Evolutionary conservation across 352 stramenopile genomes (phyloP), one percentile per base, ranked within the genome.

Genomic region (Pythium aristosporum): DNA sequence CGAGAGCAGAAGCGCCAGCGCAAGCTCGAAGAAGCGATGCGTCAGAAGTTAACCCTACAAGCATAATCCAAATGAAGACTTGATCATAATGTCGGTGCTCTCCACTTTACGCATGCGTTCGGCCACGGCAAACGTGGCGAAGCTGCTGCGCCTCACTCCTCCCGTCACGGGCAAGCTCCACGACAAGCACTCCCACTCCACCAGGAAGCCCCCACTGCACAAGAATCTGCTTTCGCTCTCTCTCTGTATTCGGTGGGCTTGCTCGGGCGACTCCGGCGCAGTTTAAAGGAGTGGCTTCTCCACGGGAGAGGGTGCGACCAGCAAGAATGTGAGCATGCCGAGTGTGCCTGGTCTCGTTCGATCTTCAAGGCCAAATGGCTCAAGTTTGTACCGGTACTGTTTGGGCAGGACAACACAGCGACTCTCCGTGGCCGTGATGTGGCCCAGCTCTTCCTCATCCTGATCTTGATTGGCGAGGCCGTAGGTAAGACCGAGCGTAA

Each of bases 331-430:
- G 6, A 79, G 28, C 47, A 79, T 74, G 23, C 73, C 71, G 25
- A 60, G 48, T 11, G 61, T 53, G 12, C 68, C 65, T 1, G 44
- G 60, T 42, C 61, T 71, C 21, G 61, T 57, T 2, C 36, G 23
- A 36, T 79, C 72, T 0, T 13, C 55, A 5, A 78, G 53, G 13
- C 67, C 15, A 48, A 78, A 75, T n/a, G 71, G 68, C 37, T 65
- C 63, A 9, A 79, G 48, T 25, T 60, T 48, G 50, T 74, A 58
- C 60, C 74, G 56, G 37, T 74, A 54, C 11, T 32, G 61, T 41
- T 76, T 79, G 36, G 69, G 72, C 46, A 72, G 76, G 28, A 68
- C 69, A 15, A 80, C 32, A 48, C 59, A 64, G 6, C 69, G 62
- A 9, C 59, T 61, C 55, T 65, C 37, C 2, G 28, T 13, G 5